A percentile compares a stretch with the other conserved stretches of the same genome.
phyloP scores from a whole-genome alignment of 306 rosid genomes.

The Inga laurina region DNA sequence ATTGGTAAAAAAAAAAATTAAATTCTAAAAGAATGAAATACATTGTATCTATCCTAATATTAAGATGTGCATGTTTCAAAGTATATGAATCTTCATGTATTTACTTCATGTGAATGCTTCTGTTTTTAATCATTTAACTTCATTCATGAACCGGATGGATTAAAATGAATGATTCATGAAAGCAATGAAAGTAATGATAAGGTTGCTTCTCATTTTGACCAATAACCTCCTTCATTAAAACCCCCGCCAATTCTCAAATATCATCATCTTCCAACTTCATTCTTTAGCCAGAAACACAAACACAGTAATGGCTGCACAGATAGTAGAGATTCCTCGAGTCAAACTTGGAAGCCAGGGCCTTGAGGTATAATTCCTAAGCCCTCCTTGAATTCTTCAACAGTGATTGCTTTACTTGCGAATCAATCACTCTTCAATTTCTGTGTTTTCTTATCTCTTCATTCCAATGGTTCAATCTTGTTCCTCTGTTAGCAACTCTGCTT shows the following conservation, averaged over 20 bases:
- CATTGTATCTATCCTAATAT: too few species aligned
- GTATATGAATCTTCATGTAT: too few species aligned
- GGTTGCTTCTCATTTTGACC: not conserved
- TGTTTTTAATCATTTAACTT: too few species aligned
- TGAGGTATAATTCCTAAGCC: slow-evolving; percentile 31
- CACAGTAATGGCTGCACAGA: not conserved
- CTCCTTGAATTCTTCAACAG: not conserved
- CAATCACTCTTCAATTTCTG: not conserved
- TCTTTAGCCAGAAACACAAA: not conserved
- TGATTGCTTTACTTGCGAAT: not conserved
- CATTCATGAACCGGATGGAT: not conserved
- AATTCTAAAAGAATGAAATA: too few species aligned
- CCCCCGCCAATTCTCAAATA: not conserved
- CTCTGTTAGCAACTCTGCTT: not conserved
- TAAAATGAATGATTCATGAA: too few species aligned
- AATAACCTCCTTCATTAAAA: not conserved
- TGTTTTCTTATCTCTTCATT: not conserved
- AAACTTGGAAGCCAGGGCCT: slow-evolving; percentile 59
- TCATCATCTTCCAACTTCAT: not conserved
- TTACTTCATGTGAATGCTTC: too few species aligned
- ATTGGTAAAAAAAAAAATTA: too few species aligned
- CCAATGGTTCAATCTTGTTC: not conserved
- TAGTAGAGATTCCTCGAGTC: slow-evolving; percentile 42
- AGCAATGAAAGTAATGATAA: too few species aligned
- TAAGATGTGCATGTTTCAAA: too few species aligned